Base-by-base conservation (phyloP, 345 rosid genomes). In the Camelina sativa region DNA sequence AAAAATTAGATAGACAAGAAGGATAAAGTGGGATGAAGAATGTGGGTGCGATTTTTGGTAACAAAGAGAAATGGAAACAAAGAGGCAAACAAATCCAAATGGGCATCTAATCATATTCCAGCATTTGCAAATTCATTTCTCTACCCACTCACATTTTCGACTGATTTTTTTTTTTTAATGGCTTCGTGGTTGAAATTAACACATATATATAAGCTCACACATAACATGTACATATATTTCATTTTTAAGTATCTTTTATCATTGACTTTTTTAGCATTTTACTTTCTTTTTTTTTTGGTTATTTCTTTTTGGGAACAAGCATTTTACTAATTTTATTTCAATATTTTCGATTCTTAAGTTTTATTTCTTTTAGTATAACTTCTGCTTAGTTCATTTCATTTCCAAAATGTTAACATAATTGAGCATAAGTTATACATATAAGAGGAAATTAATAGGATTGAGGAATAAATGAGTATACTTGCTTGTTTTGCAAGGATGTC, bases 41-140 rank as follows among this genome's bases (percentile, higher is more conserved):
- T 76, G 60, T 69, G 65, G 65, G 66, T 76, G 75, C 57, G 40
- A 11, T 44, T 69, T 75, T 51, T 55, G 69, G 50, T 61, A 68
- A 15, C 35, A 69, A 35, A 69, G 59, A 55, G 59, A 69, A 53
- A 62, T 46, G 25, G 58, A 62, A 69, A 69, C 51, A 69, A 60
- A 41, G 74, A 61, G 69, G 74, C 56, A 68, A 67, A 69, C 65
- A 76, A 69, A 62, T 69, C 44, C 19, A 69, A 69, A 63, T 69
- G 75, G 75, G 75, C 70, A 62, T 69, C 69, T 76, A 61, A 60
- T 68, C 74, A 76, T 34, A 68, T 68, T 76, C 74, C 79, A 76
- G 67, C 62, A 75, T 75, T 75, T 50, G 5, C 50, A 37, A 58
- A 58, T 40, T 52, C 4, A 52, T 69, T 25, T 3, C 63, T 75